Percentiles rank a stretch among this genome's conserved stretches.
Conservation (phyloP, 1,139 yeast species). For the Taphrina sp. region DNA sequence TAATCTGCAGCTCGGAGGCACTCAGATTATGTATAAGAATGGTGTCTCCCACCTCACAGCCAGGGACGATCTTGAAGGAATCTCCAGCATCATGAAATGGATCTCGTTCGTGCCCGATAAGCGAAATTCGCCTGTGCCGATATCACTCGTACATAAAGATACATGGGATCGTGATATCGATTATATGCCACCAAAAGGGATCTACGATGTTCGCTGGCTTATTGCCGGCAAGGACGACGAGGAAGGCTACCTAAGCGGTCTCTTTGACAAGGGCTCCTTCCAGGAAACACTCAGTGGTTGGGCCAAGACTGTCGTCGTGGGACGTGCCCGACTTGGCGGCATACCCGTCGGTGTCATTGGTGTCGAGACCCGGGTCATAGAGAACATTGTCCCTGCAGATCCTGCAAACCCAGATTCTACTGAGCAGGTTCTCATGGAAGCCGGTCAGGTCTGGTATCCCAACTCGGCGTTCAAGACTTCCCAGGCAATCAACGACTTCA, state of each 20-base stretch:
- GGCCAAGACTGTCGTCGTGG: conserved; percentile 98
- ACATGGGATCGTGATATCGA: conserved; percentile 92
- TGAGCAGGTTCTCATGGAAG: conserved; percentile 83
- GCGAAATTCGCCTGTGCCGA: conserved; percentile 88
- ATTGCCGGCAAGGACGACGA: conserved; percentile 74
- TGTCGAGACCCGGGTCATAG: conserved; percentile 87
- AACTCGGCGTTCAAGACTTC: conserved; percentile 98
- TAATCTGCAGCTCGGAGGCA: conserved; percentile 96
- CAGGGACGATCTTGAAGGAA: conserved; percentile 92
- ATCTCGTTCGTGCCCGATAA: conserved; percentile 91
- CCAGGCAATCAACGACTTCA: conserved; percentile 95
- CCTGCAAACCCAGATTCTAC: conserved; percentile 97
- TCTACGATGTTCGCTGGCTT: conserved; percentile 93
- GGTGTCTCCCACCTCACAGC: conserved; percentile 99
- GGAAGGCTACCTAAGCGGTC: conserved; percentile 70
- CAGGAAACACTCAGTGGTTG: conserved; percentile 97
- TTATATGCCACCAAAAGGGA: conserved; percentile 69
- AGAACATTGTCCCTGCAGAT: conserved; percentile 90
- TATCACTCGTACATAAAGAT: conserved; percentile 64
- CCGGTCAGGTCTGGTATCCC: conserved; percentile 99
- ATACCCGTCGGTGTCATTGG: conserved; percentile 97
- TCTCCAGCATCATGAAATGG: conserved; percentile 92
- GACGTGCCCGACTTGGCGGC: conserved; percentile 98
- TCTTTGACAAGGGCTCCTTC: conserved; percentile 89
- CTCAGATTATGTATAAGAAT: conserved; percentile 95